Evolutionary conservation across 2,329 filamentous ascomycete species (phyloP).

Genomic region (Stemphylium vesicarium): DNA sequence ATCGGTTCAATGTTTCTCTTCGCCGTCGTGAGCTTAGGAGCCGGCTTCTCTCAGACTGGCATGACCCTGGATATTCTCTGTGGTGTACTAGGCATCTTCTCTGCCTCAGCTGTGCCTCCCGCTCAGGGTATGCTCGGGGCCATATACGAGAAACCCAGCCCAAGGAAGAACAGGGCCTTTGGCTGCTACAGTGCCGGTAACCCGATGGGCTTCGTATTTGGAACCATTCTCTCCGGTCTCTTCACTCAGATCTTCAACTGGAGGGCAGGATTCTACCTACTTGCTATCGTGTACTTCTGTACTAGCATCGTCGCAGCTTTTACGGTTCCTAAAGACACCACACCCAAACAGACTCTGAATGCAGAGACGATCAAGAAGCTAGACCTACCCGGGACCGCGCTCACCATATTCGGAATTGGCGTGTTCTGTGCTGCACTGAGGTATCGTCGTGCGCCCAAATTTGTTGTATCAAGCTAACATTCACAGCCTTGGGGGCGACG

Average conservation of each 20-base stretch:
- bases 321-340: constrained; percentile 64
- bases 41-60: constrained; percentile 65
- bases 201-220: constrained; percentile 63
- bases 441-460: constrained; percentile 43
- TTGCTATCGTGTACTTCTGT: constrained; percentile 68
- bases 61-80: constrained; percentile 68
- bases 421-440: constrained; percentile 68
- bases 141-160: constrained; percentile 66
- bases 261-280: constrained; percentile 67
- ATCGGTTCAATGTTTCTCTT: constrained; percentile 66
- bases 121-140: constrained; percentile 69
- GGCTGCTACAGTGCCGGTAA: constrained; percentile 67
- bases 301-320: constrained; percentile 65
- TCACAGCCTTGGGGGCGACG: constrained; percentile 57
- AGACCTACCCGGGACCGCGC: constrained; percentile 65
- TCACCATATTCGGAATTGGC: constrained; percentile 70
- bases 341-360: constrained; percentile 54
- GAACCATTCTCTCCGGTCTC: constrained; percentile 67
- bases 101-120: constrained; percentile 68
- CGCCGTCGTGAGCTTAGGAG: constrained; percentile 61
- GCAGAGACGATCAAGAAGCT: constrained; percentile 62
- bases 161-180: constrained; percentile 69
- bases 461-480: constrained; percentile 14
- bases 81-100: constrained; percentile 68
- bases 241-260: constrained; percentile 67